Conservation (phyloP, 805 yeast species). For the Myxozyma neglecta region DNA sequence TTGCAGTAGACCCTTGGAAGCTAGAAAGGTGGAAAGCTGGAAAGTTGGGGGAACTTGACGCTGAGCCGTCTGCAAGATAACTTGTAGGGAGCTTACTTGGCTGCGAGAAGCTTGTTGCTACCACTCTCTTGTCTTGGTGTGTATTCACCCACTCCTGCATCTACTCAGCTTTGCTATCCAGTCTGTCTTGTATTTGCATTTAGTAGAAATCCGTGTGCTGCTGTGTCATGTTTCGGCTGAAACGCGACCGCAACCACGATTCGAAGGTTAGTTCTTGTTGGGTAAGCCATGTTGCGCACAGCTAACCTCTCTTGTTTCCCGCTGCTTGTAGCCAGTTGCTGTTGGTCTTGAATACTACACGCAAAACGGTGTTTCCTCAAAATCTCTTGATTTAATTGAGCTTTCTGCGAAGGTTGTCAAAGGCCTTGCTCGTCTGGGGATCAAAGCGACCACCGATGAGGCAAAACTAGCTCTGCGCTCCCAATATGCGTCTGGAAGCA, state of each 20-base stretch:
- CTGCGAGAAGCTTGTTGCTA: too few species aligned
- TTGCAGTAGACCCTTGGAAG: not conserved
- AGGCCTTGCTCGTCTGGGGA: conserved; percentile 9
- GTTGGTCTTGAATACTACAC: conserved; percentile 19
- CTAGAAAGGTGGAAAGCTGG: too few species aligned
- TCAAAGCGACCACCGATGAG: conserved; percentile 8
- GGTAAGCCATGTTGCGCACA: not conserved
- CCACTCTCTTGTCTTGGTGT: too few species aligned
- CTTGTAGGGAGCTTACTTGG: too few species aligned
- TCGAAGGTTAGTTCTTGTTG: not conserved
- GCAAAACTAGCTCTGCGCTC: conserved; percentile 25
- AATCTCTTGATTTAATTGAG: conserved; percentile 4
- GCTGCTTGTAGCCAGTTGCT: not conserved
- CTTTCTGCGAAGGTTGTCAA: conserved; percentile 2
- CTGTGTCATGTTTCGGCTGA: conserved; percentile 6
- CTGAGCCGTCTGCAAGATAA: too few species aligned
- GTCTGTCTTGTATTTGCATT: not conserved
- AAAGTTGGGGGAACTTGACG: too few species aligned
- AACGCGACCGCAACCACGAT: conserved; percentile 9
- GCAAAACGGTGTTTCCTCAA: conserved; percentile 3
- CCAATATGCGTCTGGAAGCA: conserved; percentile 20
- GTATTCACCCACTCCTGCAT: too few species aligned
- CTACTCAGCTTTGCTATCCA: too few species aligned
- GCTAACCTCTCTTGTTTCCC: not conserved
- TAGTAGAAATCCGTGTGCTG: not conserved